phyloP scores from a whole-genome alignment of 257 asterid genomes.

The Fraxinus americana region DNA sequence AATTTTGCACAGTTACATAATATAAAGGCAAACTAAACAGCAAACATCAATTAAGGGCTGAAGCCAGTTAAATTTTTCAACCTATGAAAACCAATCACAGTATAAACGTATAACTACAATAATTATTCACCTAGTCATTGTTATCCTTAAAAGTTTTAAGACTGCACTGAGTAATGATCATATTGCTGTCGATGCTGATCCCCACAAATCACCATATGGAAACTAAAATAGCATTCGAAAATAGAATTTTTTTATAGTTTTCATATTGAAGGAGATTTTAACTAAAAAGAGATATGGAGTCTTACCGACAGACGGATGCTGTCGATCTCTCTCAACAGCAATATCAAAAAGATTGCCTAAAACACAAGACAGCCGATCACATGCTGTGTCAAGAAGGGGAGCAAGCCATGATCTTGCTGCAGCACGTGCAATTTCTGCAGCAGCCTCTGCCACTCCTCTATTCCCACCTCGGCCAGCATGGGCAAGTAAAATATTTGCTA shows the following conservation, averaged over 20 bases:
- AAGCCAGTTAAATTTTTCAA: not conserved
- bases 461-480: conserved; percentile 93
- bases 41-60: not conserved
- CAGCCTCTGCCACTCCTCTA: conserved; percentile 90
- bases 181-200: not conserved
- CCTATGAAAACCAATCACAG: not conserved
- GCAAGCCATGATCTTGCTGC: conserved; percentile 96
- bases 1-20: not conserved
- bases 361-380: conserved; percentile 88
- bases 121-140: not conserved
- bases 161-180: not conserved
- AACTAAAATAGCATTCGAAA: not conserved
- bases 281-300: conserved; percentile 7
- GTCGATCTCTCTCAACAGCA: conserved; percentile 75
- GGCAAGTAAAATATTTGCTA: conserved; percentile 96
- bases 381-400: conserved; percentile 94
- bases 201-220: conserved; percentile 8
- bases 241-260: not conserved
- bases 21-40: not conserved
- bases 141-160: not conserved
- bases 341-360: conserved; percentile 80
- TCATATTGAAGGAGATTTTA: not conserved
- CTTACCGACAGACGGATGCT: conserved; percentile 50
- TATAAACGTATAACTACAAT: not conserved
- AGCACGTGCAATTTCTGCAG: conserved; percentile 97